These are phyloP conservation scores for Wickerhamomyces bovis DNA, from an alignment of 805 yeast genomes.

Conservation along the genomic window DNA sequence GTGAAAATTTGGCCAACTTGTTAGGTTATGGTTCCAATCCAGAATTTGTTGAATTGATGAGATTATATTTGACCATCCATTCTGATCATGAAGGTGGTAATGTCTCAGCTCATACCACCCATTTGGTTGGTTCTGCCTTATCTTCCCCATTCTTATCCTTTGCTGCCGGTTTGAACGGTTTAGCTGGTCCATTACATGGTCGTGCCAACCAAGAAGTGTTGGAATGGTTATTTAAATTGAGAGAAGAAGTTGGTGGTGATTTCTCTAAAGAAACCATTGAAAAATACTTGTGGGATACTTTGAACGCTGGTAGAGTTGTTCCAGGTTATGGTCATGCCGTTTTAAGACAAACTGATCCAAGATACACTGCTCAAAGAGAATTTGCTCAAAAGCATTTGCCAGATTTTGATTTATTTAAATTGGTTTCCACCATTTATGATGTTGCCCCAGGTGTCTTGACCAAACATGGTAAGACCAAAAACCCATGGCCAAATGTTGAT, in stretches of 20 bases:
- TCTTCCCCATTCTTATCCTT: constrained; percentile 72
- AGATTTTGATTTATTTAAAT: constrained; percentile 71
- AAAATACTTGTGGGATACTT: constrained; percentile 71
- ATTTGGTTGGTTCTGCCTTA: constrained; percentile 77
- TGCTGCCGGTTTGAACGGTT: constrained; percentile 79
- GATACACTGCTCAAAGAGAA: constrained; percentile 81
- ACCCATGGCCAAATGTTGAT: constrained; percentile 92
- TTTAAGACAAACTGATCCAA: constrained; percentile 82
- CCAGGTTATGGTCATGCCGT: constrained; percentile 92
- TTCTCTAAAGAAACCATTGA: constrained; percentile 63
- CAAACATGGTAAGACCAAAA: constrained; percentile 84
- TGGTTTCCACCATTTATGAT: constrained; percentile 71
- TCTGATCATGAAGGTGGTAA: constrained; percentile 90
- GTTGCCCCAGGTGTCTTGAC: constrained; percentile 79
- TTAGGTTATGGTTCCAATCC: constrained; percentile 52
- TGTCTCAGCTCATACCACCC: constrained; percentile 83
- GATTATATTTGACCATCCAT: constrained; percentile 77
- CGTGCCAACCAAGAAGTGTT: constrained; percentile 85
- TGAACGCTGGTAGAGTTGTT: constrained; percentile 77
- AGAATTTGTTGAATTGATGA: constrained; percentile 73
- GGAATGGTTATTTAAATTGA: constrained; percentile 71
- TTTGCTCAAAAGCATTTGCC: constrained; percentile 74
- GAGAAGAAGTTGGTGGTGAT: constrained; percentile 54
- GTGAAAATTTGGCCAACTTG: constrained; percentile 55
- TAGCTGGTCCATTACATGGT: constrained; percentile 86